Base-by-base conservation (phyloP, 2,329 filamentous ascomycete species). In the Dothiorella sarmentorum region DNA sequence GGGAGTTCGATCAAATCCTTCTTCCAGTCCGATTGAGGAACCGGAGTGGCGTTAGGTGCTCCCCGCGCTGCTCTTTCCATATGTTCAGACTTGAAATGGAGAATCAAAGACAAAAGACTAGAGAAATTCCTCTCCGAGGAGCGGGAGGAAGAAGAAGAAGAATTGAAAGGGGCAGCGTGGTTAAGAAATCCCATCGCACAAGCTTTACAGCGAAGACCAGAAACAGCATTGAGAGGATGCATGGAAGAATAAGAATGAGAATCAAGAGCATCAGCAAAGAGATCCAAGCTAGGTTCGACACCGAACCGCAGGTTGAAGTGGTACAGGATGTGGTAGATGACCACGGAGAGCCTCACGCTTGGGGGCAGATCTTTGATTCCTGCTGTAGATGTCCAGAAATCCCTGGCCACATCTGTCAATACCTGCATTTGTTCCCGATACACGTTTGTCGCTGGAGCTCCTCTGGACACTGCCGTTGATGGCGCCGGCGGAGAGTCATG, bases 241-340 rank as follows among this genome's bases (percentile, higher is more conserved):
- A 76, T 75, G 44, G 71, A 68, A 52, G 71, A 65, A 64, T 75
- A 71, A 51, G 69, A 65, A 64, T 75, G 72, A 51, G 69, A 75
- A 27, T 71, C 72, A 60, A 79, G 67, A 40, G 75, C 76, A 64
- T 75, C 73, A 42, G 75, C 73, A 61, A 80, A 70, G 84, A 85
- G 59, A 80, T 82, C 72, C 31, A 91, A 67, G 7, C 80, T 76
- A 1, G 84, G 82, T 38, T 80, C 78, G 61, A 85, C 78, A 15
- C 75, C 75, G 68, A 86, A 90, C 49, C 77, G 78, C 15, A 80
- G 70, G 42, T 79, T 76, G 66, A 86, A 90, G 33, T 77, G 78
- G 57, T 79, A 78, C 58, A 82, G 77, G 53, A 85, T 73, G 67
- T 88, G 84, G 66, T 87, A 79, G 40, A 92, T 78, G 9, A 89